Conservation (phyloP, 345 rosid genomes). For the Rhodamnia rubescens region DNA sequence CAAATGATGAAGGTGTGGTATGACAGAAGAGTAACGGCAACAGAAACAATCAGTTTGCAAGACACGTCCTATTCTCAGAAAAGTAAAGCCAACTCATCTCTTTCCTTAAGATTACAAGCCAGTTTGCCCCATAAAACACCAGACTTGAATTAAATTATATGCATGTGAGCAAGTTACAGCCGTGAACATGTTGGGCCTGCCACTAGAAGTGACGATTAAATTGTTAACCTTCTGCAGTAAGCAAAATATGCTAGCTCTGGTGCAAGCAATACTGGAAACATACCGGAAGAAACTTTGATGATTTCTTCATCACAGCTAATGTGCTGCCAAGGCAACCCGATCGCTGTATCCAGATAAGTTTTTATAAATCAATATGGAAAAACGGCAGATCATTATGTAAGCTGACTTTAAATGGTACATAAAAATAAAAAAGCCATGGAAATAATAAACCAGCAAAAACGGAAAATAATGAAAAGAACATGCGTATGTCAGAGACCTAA, state of each 20-base stretch:
- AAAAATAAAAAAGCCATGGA: neutral
- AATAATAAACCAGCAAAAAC: neutral
- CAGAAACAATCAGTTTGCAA: neutral
- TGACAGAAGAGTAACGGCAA: neutral
- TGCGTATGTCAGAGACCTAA: neutral
- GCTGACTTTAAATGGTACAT: neutral
- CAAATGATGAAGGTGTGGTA: neutral
- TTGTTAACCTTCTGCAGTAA: neutral
- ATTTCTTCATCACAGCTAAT: constrained; percentile 92
- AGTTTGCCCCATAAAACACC: neutral
- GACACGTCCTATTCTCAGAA: neutral
- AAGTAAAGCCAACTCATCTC: neutral
- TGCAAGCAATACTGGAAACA: constrained; percentile 7
- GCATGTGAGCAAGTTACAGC: neutral
- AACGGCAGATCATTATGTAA: neutral
- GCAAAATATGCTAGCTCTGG: neutral
- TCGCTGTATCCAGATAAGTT: constrained; percentile 41
- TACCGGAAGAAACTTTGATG: constrained; percentile 88
- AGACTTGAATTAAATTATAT: neutral
- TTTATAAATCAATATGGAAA: constrained; percentile 2
- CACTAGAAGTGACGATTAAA: neutral
- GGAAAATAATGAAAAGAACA: neutral
- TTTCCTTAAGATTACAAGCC: neutral
- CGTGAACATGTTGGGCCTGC: neutral
- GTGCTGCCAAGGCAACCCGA: constrained; percentile 92